These are phyloP conservation scores for Jatropha curcas DNA, from an alignment of 345 rosid species.

Conservation along the genomic window DNA sequence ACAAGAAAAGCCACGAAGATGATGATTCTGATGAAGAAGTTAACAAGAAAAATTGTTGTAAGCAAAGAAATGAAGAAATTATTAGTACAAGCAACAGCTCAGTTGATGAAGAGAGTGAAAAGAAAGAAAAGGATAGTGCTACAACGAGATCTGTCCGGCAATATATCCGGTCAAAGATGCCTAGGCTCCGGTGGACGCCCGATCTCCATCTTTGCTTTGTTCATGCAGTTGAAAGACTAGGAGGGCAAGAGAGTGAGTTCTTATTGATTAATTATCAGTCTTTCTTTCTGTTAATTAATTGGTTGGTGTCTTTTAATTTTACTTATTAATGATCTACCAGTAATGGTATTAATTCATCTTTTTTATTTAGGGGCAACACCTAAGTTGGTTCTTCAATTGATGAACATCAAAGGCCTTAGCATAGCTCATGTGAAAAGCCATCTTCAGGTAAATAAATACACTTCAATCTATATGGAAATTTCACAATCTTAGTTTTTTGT, in stretches of 20 bases:
- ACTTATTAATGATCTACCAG: neutral
- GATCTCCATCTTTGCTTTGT: constrained; percentile 82
- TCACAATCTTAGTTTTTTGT: neutral
- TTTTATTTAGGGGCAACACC: constrained; percentile 71
- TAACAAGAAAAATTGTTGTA: constrained; percentile 20
- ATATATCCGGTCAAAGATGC: constrained; percentile 66
- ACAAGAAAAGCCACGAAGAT: constrained; percentile 27
- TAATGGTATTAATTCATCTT: neutral
- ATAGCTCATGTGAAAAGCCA: constrained; percentile 90
- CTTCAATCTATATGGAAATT: neutral
- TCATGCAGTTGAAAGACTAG: constrained; percentile 73
- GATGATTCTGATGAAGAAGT: constrained; percentile 32
- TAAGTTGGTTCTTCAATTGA: constrained; percentile 74
- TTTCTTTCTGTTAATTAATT: neutral
- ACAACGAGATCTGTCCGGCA: constrained; percentile 61
- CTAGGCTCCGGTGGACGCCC: constrained; percentile 79
- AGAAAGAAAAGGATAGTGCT: constrained; percentile 22
- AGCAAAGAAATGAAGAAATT: constrained; percentile 19
- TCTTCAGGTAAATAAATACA: constrained; percentile 55
- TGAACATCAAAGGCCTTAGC: constrained; percentile 76
- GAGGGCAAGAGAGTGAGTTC: constrained; percentile 80
- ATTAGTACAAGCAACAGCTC: constrained; percentile 50
- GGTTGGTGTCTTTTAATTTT: neutral
- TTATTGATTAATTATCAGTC: neutral
- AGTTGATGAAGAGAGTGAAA: constrained; percentile 42